A percentile compares a stretch with the other conserved stretches of the same genome.
Evolutionary conservation across 2,329 filamentous ascomycete genomes (phyloP).

Genomic region (Purpureocillium takamizusanense): DNA sequence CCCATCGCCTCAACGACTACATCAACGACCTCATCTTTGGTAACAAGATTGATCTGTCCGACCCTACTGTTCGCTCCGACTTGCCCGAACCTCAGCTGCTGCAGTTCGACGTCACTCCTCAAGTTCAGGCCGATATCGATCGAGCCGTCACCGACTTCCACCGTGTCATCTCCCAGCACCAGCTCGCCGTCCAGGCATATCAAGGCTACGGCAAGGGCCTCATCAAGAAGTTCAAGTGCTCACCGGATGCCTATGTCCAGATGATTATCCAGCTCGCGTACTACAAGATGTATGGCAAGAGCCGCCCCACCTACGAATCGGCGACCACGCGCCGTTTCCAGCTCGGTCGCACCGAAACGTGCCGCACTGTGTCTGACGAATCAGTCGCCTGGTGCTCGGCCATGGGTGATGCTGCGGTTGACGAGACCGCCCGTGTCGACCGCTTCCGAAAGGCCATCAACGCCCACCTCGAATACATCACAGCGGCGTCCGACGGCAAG

Average conservation of each 20-base stretch:
- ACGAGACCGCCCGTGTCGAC: constrained; percentile 57
- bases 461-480: constrained; percentile 84
- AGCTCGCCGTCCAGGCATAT: constrained; percentile 89
- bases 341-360: constrained; percentile 92
- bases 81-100: constrained; percentile 73
- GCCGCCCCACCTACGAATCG: constrained; percentile 94
- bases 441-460: constrained; percentile 76
- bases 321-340: constrained; percentile 93
- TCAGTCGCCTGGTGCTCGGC: constrained; percentile 83
- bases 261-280: constrained; percentile 98
- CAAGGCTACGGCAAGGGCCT: constrained; percentile 96
- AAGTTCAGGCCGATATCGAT: constrained; percentile 69
- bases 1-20: constrained; percentile 93
- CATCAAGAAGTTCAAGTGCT: constrained; percentile 99
- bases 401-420: constrained; percentile 61
- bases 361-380: constrained; percentile 83
- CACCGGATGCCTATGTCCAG: constrained; percentile 93
- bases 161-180: constrained; percentile 74
- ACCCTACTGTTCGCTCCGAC: constrained; percentile 68
- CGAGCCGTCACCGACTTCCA: constrained; percentile 71
- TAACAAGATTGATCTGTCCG: constrained; percentile 86
- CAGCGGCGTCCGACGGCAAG: constrained; percentile 79
- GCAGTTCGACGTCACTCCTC: constrained; percentile 67
- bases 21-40: constrained; percentile 86
- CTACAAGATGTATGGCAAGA: constrained; percentile 98